phyloP scores from a whole-genome alignment of 148 eudicot genomes.

The Rhododendron henanense region DNA sequence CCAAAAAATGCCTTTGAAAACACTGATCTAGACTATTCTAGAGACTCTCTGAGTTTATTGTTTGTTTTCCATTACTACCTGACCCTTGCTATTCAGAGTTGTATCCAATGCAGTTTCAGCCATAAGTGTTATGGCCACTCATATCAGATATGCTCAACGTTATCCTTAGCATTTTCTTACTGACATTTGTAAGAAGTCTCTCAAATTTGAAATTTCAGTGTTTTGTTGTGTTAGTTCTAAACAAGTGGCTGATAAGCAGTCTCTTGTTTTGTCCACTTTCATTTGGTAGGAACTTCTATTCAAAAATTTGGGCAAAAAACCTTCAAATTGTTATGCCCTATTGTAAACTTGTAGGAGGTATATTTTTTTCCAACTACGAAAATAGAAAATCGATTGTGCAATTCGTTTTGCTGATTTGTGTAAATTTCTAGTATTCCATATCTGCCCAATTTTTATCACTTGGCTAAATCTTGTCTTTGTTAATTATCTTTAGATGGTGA shows the following conservation, averaged over 20 bases:
- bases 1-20: too few species aligned
- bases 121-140: neutral
- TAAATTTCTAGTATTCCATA: neutral
- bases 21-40: neutral
- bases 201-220: neutral
- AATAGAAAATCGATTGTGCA: neutral
- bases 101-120: neutral
- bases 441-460: neutral
- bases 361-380: neutral
- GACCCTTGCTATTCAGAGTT: neutral
- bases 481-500: constrained; percentile 33
- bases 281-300: neutral
- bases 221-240: neutral
- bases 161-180: neutral
- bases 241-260: neutral
- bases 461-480: constrained; percentile 12
- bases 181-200: neutral
- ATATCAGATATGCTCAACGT: neutral
- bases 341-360: neutral
- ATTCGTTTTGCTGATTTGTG: neutral
- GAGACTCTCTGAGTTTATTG: neutral
- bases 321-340: neutral
- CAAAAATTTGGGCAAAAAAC: neutral
- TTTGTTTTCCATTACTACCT: neutral
- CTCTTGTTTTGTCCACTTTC: neutral